Conservation (phyloP, 2,329 filamentous ascomycete species). For the Stromatinia cepivora region DNA sequence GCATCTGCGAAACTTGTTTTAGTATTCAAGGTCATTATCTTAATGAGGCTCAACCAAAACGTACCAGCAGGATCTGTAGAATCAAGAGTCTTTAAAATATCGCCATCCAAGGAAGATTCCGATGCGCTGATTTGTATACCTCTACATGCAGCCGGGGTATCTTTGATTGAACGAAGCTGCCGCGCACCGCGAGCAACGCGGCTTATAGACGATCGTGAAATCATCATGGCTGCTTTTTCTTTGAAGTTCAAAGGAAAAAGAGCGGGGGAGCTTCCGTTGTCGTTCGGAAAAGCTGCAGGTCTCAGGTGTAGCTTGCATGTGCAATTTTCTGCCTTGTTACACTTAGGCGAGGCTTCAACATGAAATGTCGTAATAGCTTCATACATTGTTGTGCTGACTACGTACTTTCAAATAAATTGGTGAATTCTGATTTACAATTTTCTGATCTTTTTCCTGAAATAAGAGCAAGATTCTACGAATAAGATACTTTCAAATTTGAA, state of each 20-base stretch:
- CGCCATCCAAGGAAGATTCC: conserved; percentile 53
- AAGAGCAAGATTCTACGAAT: not conserved
- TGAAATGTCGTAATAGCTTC: conserved; percentile 25
- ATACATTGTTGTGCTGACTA: conserved; percentile 11
- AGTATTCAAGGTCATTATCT: conserved; percentile 14
- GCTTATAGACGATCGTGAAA: conserved; percentile 35
- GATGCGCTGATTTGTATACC: conserved; percentile 63
- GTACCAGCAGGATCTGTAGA: conserved; percentile 38
- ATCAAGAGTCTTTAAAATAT: conserved; percentile 55
- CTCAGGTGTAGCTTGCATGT: conserved; percentile 2
- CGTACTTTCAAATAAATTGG: not conserved
- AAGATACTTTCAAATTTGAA: not conserved
- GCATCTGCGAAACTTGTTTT: conserved; percentile 63
- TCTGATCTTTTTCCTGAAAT: not conserved
- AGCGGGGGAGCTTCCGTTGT: conserved; percentile 17
- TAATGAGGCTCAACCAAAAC: conserved; percentile 13
- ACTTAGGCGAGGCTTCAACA: conserved; percentile 19
- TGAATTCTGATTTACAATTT: not conserved
- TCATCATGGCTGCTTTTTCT: conserved; percentile 39
- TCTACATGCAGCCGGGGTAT: conserved; percentile 46
- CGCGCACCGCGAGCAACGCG: conserved; percentile 34
- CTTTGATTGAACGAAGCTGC: conserved; percentile 30
- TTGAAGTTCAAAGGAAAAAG: conserved; percentile 18
- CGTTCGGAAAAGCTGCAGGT: conserved; percentile 17
- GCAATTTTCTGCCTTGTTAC: conserved; percentile 26